These are phyloP conservation scores for Candida maltosa DNA, from an alignment of 805 yeast genomes.

Conservation along the genomic window DNA sequence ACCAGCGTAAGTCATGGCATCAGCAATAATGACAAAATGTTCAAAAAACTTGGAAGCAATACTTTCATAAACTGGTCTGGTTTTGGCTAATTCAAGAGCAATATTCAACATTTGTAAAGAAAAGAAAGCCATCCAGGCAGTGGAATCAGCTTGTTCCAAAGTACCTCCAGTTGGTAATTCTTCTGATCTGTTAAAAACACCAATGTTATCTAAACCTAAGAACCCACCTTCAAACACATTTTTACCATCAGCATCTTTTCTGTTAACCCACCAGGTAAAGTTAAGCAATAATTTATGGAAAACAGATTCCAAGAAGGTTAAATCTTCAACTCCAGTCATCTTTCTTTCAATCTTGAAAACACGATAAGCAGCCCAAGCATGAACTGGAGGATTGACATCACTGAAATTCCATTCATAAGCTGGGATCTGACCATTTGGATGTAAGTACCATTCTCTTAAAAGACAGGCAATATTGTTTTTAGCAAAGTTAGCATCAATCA, in stretches of 20 bases:
- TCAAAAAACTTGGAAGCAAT: slow-evolving; percentile 93
- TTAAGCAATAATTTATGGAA: slow-evolving; percentile 86
- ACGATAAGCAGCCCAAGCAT: slow-evolving; percentile 91
- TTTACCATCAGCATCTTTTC: slow-evolving; percentile 82
- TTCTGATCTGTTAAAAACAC: slow-evolving; percentile 88
- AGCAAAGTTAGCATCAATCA: slow-evolving; percentile 91
- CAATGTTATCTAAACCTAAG: slow-evolving; percentile 88
- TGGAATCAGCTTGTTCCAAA: slow-evolving; percentile 90
- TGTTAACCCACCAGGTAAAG: slow-evolving; percentile 97
- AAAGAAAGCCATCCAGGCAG: slow-evolving; percentile 98
- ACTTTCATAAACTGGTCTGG: slow-evolving; percentile 83
- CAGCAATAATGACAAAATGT: slow-evolving; percentile 87
- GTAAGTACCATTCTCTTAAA: slow-evolving; percentile 96
- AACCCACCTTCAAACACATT: slow-evolving; percentile 94
- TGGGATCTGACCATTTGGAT: slow-evolving; percentile 96
- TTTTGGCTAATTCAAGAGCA: slow-evolving; percentile 84
- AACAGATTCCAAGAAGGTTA: slow-evolving; percentile 82
- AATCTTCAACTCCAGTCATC: slow-evolving; percentile 76
- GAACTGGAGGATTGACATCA: slow-evolving; percentile 97
- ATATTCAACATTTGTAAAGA: slow-evolving; percentile 88
- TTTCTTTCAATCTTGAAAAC: slow-evolving; percentile 84
- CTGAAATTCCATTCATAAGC: slow-evolving; percentile 96
- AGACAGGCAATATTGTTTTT: slow-evolving; percentile 81
- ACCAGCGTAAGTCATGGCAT: slow-evolving; percentile 77
- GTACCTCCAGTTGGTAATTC: slow-evolving; percentile 90